A percentile compares a stretch with the other conserved stretches of the same genome.
phyloP scores from a whole-genome alignment of 2,329 filamentous ascomycete genomes.

The Phyllosticta citribraziliensis region DNA sequence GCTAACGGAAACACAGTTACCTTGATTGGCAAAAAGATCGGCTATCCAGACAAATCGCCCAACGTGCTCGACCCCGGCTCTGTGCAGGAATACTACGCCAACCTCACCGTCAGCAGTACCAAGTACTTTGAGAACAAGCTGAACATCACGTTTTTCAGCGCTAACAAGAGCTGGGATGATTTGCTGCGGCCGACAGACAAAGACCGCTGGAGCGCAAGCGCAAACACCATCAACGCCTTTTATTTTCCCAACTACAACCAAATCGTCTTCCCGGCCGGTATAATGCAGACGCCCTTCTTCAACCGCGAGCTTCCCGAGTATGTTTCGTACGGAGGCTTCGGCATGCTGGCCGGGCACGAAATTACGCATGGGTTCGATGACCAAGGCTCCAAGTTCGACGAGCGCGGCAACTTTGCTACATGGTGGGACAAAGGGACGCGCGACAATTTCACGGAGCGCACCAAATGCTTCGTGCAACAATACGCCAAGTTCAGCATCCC shows the following conservation, averaged over 20 bases:
- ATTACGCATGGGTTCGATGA: slow-evolving; percentile 62
- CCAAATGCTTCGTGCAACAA: slow-evolving; percentile 59
- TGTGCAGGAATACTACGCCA: slow-evolving; percentile 48
- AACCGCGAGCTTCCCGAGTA: slow-evolving; percentile 54
- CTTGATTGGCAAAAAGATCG: slow-evolving; percentile 59
- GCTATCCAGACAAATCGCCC: slow-evolving; percentile 53
- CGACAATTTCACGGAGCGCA: slow-evolving; percentile 46
- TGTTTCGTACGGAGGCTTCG: slow-evolving; percentile 59
- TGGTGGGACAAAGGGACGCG: slow-evolving; percentile 58
- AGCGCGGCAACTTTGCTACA: slow-evolving; percentile 53
- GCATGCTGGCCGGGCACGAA: slow-evolving; percentile 50
- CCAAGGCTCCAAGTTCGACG: slow-evolving; percentile 54
- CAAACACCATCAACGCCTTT: slow-evolving; percentile 52
- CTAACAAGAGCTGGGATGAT: slow-evolving; percentile 44
- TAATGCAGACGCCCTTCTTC: slow-evolving; percentile 60
- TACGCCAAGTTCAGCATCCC: slow-evolving; percentile 52
- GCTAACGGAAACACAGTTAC: slow-evolving; percentile 33
- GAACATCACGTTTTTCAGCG: slow-evolving; percentile 39
- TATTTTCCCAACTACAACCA: slow-evolving; percentile 57
- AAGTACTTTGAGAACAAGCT: slow-evolving; percentile 51
- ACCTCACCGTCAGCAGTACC: slow-evolving; percentile 40
- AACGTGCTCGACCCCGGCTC: slow-evolving; percentile 49
- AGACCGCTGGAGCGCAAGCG: slow-evolving; percentile 51
- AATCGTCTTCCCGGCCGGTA: slow-evolving; percentile 59
- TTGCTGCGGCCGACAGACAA: slow-evolving; percentile 52